These are phyloP conservation scores for Suillus subalutaceus DNA, from an alignment of 768 basidiomycete genomes.

Conservation along the genomic window DNA sequence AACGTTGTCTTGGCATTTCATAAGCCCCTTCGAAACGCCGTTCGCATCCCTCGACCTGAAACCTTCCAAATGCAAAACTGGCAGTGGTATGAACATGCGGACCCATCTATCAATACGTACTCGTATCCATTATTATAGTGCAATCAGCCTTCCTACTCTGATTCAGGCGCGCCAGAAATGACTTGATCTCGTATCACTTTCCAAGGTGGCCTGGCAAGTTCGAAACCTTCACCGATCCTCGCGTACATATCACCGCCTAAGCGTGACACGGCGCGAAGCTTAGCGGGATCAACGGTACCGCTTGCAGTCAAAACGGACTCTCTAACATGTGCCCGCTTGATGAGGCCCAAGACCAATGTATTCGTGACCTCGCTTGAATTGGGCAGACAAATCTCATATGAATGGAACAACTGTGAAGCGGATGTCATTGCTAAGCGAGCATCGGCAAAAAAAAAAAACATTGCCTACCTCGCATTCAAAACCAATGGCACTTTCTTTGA, in stretches of 20 bases:
- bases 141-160: neutral
- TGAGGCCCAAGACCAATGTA: constrained; percentile 54
- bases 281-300: constrained; percentile 46
- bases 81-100: neutral
- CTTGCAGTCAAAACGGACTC: constrained; percentile 50
- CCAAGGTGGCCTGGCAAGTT: constrained; percentile 46
- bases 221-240: constrained; percentile 48
- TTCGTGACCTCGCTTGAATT: constrained; percentile 40
- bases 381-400: constrained; percentile 48
- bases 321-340: constrained; percentile 56
- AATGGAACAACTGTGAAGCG: constrained; percentile 48
- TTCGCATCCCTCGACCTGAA: constrained; percentile 2
- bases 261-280: constrained; percentile 52
- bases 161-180: neutral
- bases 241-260: constrained; percentile 60
- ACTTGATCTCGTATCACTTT: constrained; percentile 23
- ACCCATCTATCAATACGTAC: constrained; percentile 2
- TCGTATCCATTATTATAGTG: neutral
- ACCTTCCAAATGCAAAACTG: constrained; percentile 8
- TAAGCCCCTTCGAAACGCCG: constrained; percentile 1
- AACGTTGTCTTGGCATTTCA: constrained; percentile 7
- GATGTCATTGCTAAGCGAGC: constrained; percentile 20
- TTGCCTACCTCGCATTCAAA: constrained; percentile 61
- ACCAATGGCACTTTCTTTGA: constrained; percentile 58
- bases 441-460: constrained; percentile 13